These are phyloP conservation scores for Laburnicola sp. DNA, from an alignment of 2,329 filamentous ascomycete genomes.

Conservation along the genomic window DNA sequence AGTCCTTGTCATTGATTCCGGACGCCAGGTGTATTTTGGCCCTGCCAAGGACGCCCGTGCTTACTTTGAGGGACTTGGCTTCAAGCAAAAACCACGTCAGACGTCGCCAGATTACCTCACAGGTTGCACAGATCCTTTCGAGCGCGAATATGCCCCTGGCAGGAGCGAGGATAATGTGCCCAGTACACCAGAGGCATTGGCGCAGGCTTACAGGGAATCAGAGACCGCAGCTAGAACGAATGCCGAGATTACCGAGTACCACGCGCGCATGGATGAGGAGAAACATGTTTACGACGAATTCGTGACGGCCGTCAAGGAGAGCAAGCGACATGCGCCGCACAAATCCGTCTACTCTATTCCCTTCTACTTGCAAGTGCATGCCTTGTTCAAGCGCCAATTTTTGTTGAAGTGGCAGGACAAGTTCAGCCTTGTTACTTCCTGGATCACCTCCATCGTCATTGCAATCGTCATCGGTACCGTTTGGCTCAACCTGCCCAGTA, in stretches of 20 bases:
- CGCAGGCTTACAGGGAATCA: conserved; percentile 71
- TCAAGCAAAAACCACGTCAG: conserved; percentile 72
- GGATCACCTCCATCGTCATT: conserved; percentile 70
- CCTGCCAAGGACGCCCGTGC: conserved; percentile 65
- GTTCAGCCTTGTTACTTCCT: conserved; percentile 73
- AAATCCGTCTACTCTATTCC: conserved; percentile 81
- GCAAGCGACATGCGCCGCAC: conserved; percentile 73
- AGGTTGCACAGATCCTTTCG: conserved; percentile 80
- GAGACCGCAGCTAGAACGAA: conserved; percentile 59
- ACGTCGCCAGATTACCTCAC: conserved; percentile 83
- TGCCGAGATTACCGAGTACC: conserved; percentile 71
- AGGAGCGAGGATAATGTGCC: conserved; percentile 68
- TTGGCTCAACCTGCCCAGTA: conserved; percentile 69
- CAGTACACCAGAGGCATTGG: conserved; percentile 67
- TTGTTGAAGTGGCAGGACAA: conserved; percentile 84
- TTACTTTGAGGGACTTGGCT: conserved; percentile 79
- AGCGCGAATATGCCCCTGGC: conserved; percentile 73
- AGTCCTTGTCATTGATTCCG: conserved; percentile 77
- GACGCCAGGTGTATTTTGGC: conserved; percentile 76
- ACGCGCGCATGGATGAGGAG: conserved; percentile 64
- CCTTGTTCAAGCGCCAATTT: conserved; percentile 81
- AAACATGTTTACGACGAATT: conserved; percentile 75
- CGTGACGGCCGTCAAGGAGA: conserved; percentile 71
- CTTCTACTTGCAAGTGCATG: conserved; percentile 81
- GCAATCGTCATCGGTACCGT: conserved; percentile 80